A percentile compares a stretch with the other conserved stretches of the same genome.
Evolutionary conservation across 2,329 filamentous ascomycete genomes (phyloP).

Genomic region (Neodidymelliopsis sp.): DNA sequence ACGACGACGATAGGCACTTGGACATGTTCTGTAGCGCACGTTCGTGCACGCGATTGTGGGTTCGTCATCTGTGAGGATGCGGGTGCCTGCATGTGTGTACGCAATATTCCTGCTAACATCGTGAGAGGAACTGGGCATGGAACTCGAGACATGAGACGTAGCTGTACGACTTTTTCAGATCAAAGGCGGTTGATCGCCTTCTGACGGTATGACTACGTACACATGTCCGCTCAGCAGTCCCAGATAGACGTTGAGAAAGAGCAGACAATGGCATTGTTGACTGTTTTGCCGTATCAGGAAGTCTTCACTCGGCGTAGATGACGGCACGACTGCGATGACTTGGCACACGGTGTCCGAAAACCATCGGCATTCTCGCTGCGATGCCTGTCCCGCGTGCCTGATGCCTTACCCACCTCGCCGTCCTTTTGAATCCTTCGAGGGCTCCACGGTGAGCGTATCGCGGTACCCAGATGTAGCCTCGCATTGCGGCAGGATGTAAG

Average conservation of each 20-base stretch:
- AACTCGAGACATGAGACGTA: constrained; percentile 1
- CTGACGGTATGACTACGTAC: too few relatives aligned
- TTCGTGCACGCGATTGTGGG: constrained; percentile 21
- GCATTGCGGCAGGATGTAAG: constrained; percentile 1
- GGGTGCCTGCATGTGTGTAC: constrained; percentile 23
- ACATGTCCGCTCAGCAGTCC: too few relatives aligned
- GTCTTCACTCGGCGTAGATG: background rate
- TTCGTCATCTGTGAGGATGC: constrained; percentile 20
- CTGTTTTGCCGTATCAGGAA: background rate
- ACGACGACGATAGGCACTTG: constrained; percentile 5
- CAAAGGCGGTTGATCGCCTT: constrained; percentile 7
- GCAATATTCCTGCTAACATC: constrained; percentile 21
- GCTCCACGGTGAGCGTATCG: background rate
- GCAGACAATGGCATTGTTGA: too few relatives aligned
- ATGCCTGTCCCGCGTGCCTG: background rate
- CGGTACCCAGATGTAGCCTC: background rate
- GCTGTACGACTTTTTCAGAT: constrained; percentile 7
- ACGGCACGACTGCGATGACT: background rate
- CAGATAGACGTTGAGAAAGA: too few relatives aligned
- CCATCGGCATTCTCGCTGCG: background rate
- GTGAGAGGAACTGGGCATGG: constrained; percentile 13
- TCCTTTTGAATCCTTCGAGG: constrained; percentile 4
- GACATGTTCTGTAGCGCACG: constrained; percentile 11
- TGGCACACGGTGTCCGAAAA: background rate
- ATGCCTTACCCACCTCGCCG: constrained; percentile 7